A percentile compares a stretch with the other conserved stretches of the same genome.
phyloP scores from a whole-genome alignment of 345 rosid genomes.

The Iberis pinnata region DNA sequence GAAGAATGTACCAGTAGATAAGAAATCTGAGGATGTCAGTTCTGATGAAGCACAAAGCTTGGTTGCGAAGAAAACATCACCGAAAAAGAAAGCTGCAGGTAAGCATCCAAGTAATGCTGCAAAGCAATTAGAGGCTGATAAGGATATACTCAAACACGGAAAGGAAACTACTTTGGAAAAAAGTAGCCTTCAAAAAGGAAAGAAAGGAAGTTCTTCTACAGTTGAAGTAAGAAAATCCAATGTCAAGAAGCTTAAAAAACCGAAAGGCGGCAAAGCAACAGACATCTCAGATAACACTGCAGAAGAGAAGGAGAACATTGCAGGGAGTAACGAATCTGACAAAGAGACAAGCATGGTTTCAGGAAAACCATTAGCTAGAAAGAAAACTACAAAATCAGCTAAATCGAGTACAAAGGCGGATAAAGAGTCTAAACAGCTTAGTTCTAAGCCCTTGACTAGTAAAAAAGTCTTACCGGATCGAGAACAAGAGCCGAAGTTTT shows the following conservation, averaged over 20 bases:
- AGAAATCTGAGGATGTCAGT: slow-evolving; percentile 4
- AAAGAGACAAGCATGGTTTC: slow-evolving; percentile 20
- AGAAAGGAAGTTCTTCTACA: slow-evolving; percentile 26
- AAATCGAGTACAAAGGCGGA: slow-evolving; percentile 23
- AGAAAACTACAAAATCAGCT: slow-evolving; percentile 21
- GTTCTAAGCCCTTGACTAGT: slow-evolving; percentile 14
- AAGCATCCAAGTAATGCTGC: slow-evolving; percentile 9
- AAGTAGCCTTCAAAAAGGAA: slow-evolving; percentile 19
- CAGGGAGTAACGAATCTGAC: slow-evolving; percentile 19
- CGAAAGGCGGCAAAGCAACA: slow-evolving; percentile 15
- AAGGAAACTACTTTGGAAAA: slow-evolving; percentile 19
- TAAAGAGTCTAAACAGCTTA: slow-evolving; percentile 25
- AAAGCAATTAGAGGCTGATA: slow-evolving; percentile 6
- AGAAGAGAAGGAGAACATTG: slow-evolving; percentile 47
- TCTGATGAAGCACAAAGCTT: slow-evolving; percentile 23
- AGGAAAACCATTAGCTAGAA: slow-evolving; percentile 22
- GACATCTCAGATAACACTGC: slow-evolving; percentile 16
- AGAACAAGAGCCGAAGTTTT: slow-evolving; percentile 42
- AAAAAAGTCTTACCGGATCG: slow-evolving; percentile 21
- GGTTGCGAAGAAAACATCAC: slow-evolving; percentile 10
- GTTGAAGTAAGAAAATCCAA: slow-evolving; percentile 27
- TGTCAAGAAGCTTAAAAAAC: slow-evolving; percentile 19
- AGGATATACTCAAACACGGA: slow-evolving; percentile 15
- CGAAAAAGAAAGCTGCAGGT: slow-evolving; percentile 25
- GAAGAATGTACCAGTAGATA: slow-evolving; percentile 38